Evolutionary conservation across 1,284 basidiomycete species (phyloP).

Genomic region (Agroathelia rolfsii): DNA sequence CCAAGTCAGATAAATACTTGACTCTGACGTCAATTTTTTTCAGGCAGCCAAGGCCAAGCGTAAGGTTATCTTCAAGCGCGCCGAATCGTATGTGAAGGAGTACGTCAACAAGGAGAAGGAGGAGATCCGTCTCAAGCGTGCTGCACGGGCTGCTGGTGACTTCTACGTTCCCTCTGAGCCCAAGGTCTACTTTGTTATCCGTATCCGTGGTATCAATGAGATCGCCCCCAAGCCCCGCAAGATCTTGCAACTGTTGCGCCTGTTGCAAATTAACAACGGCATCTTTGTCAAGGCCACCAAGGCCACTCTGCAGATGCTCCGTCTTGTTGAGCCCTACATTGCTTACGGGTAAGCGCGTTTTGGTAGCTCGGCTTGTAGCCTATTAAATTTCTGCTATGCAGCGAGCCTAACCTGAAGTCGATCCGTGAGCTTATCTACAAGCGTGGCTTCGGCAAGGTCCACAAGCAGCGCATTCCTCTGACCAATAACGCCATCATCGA

Average conservation of each 20-base stretch:
- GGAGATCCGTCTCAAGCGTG: slow-evolving; percentile 92
- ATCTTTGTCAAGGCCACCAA: slow-evolving; percentile 96
- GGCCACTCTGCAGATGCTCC: slow-evolving; percentile 97
- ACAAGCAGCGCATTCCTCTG: slow-evolving; percentile 96
- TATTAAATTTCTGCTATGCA: slow-evolving; percentile 25
- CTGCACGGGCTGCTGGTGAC: slow-evolving; percentile 87
- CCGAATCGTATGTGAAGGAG: slow-evolving; percentile 97
- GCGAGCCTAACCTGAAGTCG: slow-evolving; percentile 93
- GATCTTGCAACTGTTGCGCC: slow-evolving; percentile 96
- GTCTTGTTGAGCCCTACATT: slow-evolving; percentile 94
- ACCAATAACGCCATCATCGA: slow-evolving; percentile 94
- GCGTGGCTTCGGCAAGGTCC: slow-evolving; percentile 97
- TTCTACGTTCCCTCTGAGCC: slow-evolving; percentile 96
- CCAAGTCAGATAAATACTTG: slow-evolving; percentile 9
- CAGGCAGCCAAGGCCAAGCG: slow-evolving; percentile 88
- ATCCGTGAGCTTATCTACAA: slow-evolving; percentile 99
- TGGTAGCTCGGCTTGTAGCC: slow-evolving; percentile 3
- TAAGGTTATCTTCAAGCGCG: slow-evolving; percentile 98
- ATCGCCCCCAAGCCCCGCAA: slow-evolving; percentile 99
- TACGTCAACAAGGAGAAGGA: slow-evolving; percentile 90
- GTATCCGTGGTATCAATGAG: slow-evolving; percentile 99
- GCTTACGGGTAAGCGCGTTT: slow-evolving; percentile 73
- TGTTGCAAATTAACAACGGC: slow-evolving; percentile 99
- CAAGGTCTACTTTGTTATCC: slow-evolving; percentile 97
- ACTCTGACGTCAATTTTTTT: slow-evolving; percentile 13